Conservation (phyloP, 208 protist species). For the Leishmania tropica region DNA sequence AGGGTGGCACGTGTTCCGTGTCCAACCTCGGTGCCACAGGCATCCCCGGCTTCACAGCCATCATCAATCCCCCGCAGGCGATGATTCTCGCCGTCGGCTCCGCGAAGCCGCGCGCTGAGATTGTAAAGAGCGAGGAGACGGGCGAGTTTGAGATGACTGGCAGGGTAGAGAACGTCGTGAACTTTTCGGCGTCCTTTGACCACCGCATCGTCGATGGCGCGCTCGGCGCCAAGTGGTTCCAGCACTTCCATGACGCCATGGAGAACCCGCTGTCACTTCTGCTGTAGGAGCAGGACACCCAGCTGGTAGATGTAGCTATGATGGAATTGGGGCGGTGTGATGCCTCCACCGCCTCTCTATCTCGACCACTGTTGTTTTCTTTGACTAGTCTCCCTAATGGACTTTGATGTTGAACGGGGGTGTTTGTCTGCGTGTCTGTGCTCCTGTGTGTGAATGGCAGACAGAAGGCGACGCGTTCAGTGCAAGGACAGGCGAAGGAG, state of each 20-base stretch:
- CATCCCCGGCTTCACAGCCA: slow-evolving; percentile 95
- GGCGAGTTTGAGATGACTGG: slow-evolving; percentile 76
- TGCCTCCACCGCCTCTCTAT: not conserved
- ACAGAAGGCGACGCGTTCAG: not conserved
- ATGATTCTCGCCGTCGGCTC: slow-evolving; percentile 96
- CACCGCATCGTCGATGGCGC: slow-evolving; percentile 98
- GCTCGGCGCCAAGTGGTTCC: slow-evolving; percentile 96
- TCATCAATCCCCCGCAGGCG: slow-evolving; percentile 98
- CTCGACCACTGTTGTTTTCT: not conserved
- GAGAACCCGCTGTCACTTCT: slow-evolving; percentile 96
- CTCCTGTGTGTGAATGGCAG: not conserved
- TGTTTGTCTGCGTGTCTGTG: not conserved
- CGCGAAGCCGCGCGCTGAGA: slow-evolving; percentile 70
- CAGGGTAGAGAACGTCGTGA: slow-evolving; percentile 86
- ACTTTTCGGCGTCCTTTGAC: slow-evolving; percentile 95
- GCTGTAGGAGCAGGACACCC: slow-evolving; percentile 74
- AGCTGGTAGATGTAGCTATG: not conserved
- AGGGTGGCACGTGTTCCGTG: slow-evolving; percentile 96
- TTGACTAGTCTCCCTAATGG: not conserved
- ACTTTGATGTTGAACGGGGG: not conserved
- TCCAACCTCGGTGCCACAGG: slow-evolving; percentile 97
- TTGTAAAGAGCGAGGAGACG: slow-evolving; percentile 76
- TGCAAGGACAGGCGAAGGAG: not conserved
- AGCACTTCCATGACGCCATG: slow-evolving; percentile 95
- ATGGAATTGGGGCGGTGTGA: not conserved